These are phyloP conservation scores for Abortiporus biennis DNA, from an alignment of 1,284 basidiomycete genomes.

Conservation along the genomic window DNA sequence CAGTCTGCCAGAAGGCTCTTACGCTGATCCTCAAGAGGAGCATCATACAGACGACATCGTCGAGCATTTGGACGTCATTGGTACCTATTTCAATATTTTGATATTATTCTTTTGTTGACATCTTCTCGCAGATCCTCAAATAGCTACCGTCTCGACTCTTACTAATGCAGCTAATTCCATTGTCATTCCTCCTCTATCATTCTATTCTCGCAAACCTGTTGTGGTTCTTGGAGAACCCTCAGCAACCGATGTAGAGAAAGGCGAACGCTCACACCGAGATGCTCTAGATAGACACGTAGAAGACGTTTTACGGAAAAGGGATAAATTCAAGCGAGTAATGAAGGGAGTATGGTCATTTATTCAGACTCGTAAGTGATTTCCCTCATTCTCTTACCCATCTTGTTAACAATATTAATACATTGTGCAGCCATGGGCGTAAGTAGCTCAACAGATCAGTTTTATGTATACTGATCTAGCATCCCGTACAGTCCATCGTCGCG, in stretches of 20 bases:
- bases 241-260: conserved; percentile 22
- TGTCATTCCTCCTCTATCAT: conserved; percentile 62
- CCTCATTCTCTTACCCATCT: conserved; percentile 1
- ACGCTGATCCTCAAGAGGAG: conserved; percentile 14
- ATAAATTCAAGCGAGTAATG: conserved; percentile 55
- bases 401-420: too few species aligned
- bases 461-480: background rate
- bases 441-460: conserved; percentile 8
- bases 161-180: conserved; percentile 79
- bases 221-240: conserved; percentile 42
- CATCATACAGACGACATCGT: conserved; percentile 71
- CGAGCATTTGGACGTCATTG: conserved; percentile 74
- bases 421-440: conserved; percentile 61
- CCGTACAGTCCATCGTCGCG: conserved; percentile 54
- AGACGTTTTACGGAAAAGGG: conserved; percentile 64
- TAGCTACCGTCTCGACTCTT: conserved; percentile 63
- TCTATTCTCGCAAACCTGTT: conserved; percentile 65
- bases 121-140: conserved; percentile 53
- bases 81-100: conserved; percentile 26
- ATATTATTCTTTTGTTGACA: background rate
- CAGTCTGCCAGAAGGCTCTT: conserved; percentile 27
- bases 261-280: conserved; percentile 37
- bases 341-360: conserved; percentile 79
- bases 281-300: conserved; percentile 76
- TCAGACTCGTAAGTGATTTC: conserved; percentile 61